A percentile compares a stretch with the other conserved stretches of the same genome.
Evolutionary conservation across 768 basidiomycete species (phyloP).

Genomic region (Nidula microcarpa): DNA sequence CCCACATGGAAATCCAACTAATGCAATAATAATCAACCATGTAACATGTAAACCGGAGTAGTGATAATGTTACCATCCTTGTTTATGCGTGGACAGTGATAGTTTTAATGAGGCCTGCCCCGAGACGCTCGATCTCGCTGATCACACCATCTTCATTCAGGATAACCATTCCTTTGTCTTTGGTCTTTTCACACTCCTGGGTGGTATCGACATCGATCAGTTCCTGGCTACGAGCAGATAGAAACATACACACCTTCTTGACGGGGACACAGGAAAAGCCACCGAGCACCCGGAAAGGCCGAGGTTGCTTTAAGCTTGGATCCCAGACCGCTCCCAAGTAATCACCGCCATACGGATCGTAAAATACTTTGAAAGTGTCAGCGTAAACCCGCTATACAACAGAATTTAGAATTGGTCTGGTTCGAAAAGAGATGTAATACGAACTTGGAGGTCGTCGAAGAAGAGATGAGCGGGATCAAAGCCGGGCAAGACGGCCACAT

Average conservation of each 20-base stretch:
- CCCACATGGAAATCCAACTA: too few species aligned
- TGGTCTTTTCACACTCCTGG: conserved; percentile 39
- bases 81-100: conserved; percentile 28
- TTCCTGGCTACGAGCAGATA: background rate
- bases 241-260: conserved; percentile 26
- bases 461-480: conserved; percentile 78
- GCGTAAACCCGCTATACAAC: conserved; percentile 62
- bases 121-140: conserved; percentile 74
- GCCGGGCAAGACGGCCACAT: conserved; percentile 47
- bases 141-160: conserved; percentile 69
- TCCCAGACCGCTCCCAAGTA: conserved; percentile 87
- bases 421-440: background rate
- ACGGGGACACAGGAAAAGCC: conserved; percentile 73
- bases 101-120: conserved; percentile 59
- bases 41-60: too few species aligned
- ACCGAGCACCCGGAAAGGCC: conserved; percentile 77
- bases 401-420: conserved; percentile 2
- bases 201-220: conserved; percentile 1
- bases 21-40: too few species aligned
- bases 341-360: conserved; percentile 77
- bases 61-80: background rate
- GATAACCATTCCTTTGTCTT: conserved; percentile 57
- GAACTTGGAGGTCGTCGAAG: conserved; percentile 72
- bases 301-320: conserved; percentile 54
- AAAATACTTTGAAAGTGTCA: conserved; percentile 80